Conservation (phyloP, 164 flowering plant genomes). For the Annona squamosa region DNA sequence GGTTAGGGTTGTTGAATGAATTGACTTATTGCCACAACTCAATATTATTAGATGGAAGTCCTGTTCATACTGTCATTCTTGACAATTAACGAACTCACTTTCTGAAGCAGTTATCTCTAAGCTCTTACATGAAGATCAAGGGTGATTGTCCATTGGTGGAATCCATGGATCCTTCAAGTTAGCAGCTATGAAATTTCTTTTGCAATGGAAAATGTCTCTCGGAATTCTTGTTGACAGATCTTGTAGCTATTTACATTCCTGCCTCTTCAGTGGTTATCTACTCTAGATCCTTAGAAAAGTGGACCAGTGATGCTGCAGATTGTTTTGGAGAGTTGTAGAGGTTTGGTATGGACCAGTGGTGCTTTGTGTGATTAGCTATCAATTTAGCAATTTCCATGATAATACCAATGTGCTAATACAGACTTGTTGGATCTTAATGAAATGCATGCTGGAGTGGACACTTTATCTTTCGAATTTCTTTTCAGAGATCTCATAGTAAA, state of each 20-base stretch:
- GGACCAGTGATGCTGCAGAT: neutral
- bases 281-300: neutral
- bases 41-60: neutral
- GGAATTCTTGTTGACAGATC: neutral
- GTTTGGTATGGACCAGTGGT: neutral
- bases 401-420: too few species aligned
- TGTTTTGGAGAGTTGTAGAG: neutral
- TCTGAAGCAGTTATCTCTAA: neutral
- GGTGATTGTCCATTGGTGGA: neutral
- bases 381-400: too few species aligned
- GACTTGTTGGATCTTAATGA: neutral
- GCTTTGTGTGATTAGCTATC: neutral
- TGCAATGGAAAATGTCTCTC: neutral
- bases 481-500: neutral
- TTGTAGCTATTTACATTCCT: neutral
- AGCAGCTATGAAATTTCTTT: neutral
- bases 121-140: neutral
- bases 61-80: neutral
- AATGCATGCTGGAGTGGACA: neutral
- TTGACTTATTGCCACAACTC: neutral
- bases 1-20: neutral
- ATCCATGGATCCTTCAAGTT: neutral
- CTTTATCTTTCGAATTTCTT: neutral
- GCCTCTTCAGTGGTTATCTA: neutral
- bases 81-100: neutral